phyloP scores from a whole-genome alignment of 768 basidiomycete species.

The Suillus hirtellus region DNA sequence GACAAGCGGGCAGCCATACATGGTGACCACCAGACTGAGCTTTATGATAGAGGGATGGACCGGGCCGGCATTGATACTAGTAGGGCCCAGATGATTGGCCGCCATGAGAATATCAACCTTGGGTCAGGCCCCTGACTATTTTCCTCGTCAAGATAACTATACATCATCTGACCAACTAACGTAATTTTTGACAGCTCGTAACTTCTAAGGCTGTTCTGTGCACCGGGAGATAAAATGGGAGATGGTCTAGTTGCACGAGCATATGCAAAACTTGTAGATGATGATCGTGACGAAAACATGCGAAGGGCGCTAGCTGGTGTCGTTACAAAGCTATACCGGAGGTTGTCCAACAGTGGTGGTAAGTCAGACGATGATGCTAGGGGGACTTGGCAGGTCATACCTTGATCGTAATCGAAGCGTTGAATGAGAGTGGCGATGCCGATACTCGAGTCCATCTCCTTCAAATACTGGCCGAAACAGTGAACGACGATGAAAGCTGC shows the following conservation, averaged over 20 bases:
- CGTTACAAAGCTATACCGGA: not conserved
- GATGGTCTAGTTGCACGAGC: slow-evolving; percentile 22
- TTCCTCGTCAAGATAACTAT: slow-evolving; percentile 14
- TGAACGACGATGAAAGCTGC: slow-evolving; percentile 7
- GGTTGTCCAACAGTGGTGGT: slow-evolving; percentile 14
- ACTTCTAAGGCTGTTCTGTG: slow-evolving; percentile 21
- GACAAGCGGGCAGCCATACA: not conserved
- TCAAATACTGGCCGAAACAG: slow-evolving; percentile 27
- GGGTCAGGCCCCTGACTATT: not conserved
- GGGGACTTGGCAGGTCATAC: no score
- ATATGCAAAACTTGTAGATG: slow-evolving; percentile 19
- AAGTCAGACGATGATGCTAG: slow-evolving; percentile 10
- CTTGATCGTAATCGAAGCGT: no score
- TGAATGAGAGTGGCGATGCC: slow-evolving; percentile 15
- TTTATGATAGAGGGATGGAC: not conserved
- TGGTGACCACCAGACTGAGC: not conserved
- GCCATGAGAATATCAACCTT: not conserved
- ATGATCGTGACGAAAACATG: not conserved
- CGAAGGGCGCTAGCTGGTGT: not conserved
- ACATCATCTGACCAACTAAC: slow-evolving; percentile 28
- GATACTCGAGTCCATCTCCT: slow-evolving; percentile 18
- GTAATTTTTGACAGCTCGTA: slow-evolving; percentile 23
- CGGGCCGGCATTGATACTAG: not conserved
- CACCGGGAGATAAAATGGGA: slow-evolving; percentile 25
- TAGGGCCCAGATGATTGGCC: not conserved